Conservation (phyloP, 176 grass and related monocot genomes). For the Aegilops speltoides region DNA sequence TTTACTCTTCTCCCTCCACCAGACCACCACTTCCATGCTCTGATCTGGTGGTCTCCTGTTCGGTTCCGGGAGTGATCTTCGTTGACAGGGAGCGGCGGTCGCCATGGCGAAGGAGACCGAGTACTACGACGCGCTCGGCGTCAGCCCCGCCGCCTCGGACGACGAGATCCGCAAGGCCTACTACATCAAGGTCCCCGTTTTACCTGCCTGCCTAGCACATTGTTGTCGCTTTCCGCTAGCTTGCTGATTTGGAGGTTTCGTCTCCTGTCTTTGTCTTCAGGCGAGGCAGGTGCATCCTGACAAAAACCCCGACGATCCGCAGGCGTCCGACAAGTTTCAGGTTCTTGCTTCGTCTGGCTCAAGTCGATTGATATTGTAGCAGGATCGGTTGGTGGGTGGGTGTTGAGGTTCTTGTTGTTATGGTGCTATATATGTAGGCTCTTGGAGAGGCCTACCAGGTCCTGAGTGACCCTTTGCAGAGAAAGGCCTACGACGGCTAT, state of each 20-base stretch:
- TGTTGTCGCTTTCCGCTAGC: neutral
- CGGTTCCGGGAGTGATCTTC: neutral
- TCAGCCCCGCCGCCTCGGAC: conserved; percentile 65
- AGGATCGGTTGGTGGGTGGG: neutral
- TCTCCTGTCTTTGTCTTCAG: conserved; percentile 24
- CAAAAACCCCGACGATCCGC: conserved; percentile 73
- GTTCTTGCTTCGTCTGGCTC: neutral
- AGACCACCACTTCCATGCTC: conserved; percentile 21
- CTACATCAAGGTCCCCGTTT: conserved; percentile 70
- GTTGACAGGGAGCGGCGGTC: conserved; percentile 23
- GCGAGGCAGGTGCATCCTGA: conserved; percentile 85
- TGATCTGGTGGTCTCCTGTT: neutral
- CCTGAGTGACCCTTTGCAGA: conserved; percentile 84
- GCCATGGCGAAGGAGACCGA: conserved; percentile 92
- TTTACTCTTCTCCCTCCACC: conserved; percentile 3
- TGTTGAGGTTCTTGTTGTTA: conserved; percentile 17
- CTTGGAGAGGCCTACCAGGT: conserved; percentile 99
- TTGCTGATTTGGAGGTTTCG: neutral
- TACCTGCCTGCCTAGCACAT: neutral
- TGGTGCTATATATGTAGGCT: conserved; percentile 34
- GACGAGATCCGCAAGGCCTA: conserved; percentile 98
- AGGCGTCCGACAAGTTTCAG: conserved; percentile 91
- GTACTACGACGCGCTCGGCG: conserved; percentile 92
- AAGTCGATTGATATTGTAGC: neutral
- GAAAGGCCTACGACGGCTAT: conserved; percentile 84